phyloP scores from a whole-genome alignment of 345 rosid species.

The Citrus maxima region DNA sequence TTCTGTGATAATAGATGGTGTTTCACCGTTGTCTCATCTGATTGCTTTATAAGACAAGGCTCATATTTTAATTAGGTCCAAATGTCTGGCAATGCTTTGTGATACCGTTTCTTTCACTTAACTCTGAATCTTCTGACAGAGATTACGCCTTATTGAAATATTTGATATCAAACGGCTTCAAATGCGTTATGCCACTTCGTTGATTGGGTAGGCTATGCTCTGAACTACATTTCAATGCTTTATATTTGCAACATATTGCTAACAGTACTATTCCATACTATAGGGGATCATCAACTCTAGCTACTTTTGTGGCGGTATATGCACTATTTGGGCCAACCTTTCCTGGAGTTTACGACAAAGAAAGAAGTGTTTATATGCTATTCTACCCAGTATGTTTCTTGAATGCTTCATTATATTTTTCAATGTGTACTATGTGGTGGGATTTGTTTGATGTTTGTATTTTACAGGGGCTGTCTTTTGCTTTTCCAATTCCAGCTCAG shows the following conservation, averaged over 20 bases:
- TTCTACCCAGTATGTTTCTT: conserved; percentile 75
- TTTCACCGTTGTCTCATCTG: not conserved
- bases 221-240: not conserved
- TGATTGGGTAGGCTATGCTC: conserved; percentile 63
- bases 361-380: conserved; percentile 78
- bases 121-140: conserved; percentile 43
- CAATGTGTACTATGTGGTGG: not conserved
- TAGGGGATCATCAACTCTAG: conserved; percentile 84
- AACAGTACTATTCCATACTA: conserved; percentile 4
- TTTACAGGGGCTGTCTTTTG: conserved; percentile 86
- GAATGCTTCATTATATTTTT: not conserved
- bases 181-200: conserved; percentile 82
- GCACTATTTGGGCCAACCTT: conserved; percentile 94
- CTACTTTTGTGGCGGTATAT: conserved; percentile 93
- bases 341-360: conserved; percentile 89
- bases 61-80: not conserved
- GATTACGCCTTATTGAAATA: conserved; percentile 84
- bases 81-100: not conserved
- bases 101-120: conserved; percentile 4
- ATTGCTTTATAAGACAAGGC: not conserved
- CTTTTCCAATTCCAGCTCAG: conserved; percentile 92
- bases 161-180: conserved; percentile 91
- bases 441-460: conserved; percentile 8
- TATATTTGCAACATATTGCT: not conserved
- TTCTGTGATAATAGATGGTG: not conserved